Conservation (phyloP, 2,329 filamentous ascomycete genomes). For the Colletotrichum phormii region DNA sequence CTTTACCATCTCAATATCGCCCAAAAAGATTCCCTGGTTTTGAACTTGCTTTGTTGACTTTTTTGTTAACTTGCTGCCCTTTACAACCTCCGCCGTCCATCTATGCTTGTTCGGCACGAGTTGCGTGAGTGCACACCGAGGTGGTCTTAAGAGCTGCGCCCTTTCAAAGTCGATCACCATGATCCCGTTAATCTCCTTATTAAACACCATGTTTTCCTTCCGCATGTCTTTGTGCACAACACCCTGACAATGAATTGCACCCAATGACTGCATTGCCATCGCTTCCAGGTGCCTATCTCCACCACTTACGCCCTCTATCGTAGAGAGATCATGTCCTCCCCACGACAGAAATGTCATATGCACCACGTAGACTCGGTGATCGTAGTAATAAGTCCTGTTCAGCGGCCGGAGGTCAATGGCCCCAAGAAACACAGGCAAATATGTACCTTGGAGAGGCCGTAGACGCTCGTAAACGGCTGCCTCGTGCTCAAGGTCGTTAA, state of each 20-base stretch:
- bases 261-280: conserved; percentile 36
- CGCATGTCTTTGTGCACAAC: conserved; percentile 44
- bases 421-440: conserved; percentile 52
- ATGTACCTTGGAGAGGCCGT: conserved; percentile 45
- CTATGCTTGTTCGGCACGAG: conserved; percentile 41
- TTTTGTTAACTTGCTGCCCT: too few relatives aligned
- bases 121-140: conserved; percentile 37
- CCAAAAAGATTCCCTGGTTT: too few relatives aligned
- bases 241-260: conserved; percentile 41
- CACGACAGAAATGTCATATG: conserved; percentile 50
- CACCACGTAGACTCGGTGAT: conserved; percentile 46
- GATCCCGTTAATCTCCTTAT: conserved; percentile 39
- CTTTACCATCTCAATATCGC: too few relatives aligned
- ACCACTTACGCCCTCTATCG: neutral
- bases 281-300: conserved; percentile 20
- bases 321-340: conserved; percentile 41
- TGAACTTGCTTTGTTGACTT: too few relatives aligned
- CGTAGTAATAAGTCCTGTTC: conserved; percentile 47
- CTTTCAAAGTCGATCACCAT: conserved; percentile 49
- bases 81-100: too few relatives aligned
- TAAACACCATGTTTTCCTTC: conserved; percentile 43
- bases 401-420: conserved; percentile 49
- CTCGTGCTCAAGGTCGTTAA: conserved; percentile 50
- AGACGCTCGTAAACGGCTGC: conserved; percentile 50
- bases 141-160: conserved; percentile 38